These are phyloP conservation scores for Saccharomyces hybrid DNA, from an alignment of 1,139 yeast species.

Conservation along the genomic window DNA sequence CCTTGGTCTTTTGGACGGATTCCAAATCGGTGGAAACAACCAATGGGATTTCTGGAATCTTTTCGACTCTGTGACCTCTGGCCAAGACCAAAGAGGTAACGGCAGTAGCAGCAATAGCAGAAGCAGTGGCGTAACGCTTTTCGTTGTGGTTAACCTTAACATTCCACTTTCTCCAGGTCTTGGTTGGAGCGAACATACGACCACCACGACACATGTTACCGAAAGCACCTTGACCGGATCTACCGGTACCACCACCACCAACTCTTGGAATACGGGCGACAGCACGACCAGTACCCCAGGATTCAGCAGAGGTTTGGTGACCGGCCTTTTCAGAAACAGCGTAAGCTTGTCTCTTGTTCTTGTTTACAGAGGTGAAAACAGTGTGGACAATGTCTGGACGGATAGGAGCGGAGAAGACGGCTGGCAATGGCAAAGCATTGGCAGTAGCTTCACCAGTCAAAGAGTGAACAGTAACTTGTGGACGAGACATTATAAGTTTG, in stretches of 20 bases:
- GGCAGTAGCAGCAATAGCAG: constrained; percentile 98
- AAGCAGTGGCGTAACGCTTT: constrained; percentile 99
- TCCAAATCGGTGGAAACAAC: constrained; percentile 93
- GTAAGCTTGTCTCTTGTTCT: constrained; percentile 99
- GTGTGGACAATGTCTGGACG: constrained; percentile 99
- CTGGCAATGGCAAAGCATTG: constrained; percentile 87
- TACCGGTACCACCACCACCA: constrained; percentile 99
- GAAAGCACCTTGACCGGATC: constrained; percentile 99
- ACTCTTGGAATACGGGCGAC: constrained; percentile 99
- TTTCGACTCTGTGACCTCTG: constrained; percentile 99
- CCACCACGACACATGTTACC: constrained; percentile 99
- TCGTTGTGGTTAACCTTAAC: constrained; percentile 99
- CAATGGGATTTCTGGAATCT: constrained; percentile 96
- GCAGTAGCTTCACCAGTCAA: constrained; percentile 81
- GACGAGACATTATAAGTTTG: constrained; percentile 61
- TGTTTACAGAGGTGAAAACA: constrained; percentile 96
- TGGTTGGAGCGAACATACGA: constrained; percentile 99
- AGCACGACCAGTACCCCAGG: constrained; percentile 99
- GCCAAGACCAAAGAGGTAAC: constrained; percentile 97
- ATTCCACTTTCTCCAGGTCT: constrained; percentile 99
- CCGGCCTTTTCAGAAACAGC: constrained; percentile 99
- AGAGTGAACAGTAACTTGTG: constrained; percentile 94
- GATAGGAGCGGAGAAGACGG: constrained; percentile 98
- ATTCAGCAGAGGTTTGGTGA: constrained; percentile 99
- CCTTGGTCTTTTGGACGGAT: constrained; percentile 93